These are phyloP conservation scores for Betula pendula DNA, from an alignment of 306 rosid genomes.

Conservation along the genomic window DNA sequence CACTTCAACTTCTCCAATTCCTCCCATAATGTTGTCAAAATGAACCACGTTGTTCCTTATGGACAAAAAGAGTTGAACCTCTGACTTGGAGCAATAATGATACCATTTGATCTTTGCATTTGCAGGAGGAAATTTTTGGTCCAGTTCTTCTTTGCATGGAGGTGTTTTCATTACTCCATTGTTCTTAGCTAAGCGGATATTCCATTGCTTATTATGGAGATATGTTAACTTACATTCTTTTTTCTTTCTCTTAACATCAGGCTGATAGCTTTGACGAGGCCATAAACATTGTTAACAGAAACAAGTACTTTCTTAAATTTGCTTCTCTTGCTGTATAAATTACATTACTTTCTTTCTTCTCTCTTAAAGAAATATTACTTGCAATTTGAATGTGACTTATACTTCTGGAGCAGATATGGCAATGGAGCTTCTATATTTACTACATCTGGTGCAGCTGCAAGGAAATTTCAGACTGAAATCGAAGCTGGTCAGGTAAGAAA, in stretches of 20 bases:
- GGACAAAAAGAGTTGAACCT: constrained; percentile 17
- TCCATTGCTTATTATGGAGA: constrained; percentile 15
- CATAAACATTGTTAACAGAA: constrained; percentile 64
- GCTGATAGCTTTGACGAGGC: constrained; percentile 93
- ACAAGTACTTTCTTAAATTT: constrained; percentile 51
- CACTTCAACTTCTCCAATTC: neutral
- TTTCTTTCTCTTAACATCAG: constrained; percentile 43
- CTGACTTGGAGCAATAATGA: constrained; percentile 17
- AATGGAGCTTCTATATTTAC: constrained; percentile 98
- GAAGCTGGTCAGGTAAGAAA: constrained; percentile 89
- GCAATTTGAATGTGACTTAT: constrained; percentile 7
- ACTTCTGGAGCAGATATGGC: constrained; percentile 63
- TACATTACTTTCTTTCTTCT: constrained; percentile 1
- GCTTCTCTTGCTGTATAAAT: neutral
- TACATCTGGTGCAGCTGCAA: constrained; percentile 79
- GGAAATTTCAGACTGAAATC: constrained; percentile 88
- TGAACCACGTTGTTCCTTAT: neutral
- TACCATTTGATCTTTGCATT: constrained; percentile 18
- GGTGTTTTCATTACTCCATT: constrained; percentile 43
- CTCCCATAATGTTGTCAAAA: neutral
- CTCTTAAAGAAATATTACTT: neutral
- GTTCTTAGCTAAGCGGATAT: neutral
- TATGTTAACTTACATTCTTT: constrained; percentile 15
- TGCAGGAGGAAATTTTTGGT: constrained; percentile 94
- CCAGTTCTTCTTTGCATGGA: constrained; percentile 88